Evolutionary conservation across 2,329 filamentous ascomycete species (phyloP), one percentile per base, ranked within the genome.

Genomic region (Pseudopyricularia javanii): DNA sequence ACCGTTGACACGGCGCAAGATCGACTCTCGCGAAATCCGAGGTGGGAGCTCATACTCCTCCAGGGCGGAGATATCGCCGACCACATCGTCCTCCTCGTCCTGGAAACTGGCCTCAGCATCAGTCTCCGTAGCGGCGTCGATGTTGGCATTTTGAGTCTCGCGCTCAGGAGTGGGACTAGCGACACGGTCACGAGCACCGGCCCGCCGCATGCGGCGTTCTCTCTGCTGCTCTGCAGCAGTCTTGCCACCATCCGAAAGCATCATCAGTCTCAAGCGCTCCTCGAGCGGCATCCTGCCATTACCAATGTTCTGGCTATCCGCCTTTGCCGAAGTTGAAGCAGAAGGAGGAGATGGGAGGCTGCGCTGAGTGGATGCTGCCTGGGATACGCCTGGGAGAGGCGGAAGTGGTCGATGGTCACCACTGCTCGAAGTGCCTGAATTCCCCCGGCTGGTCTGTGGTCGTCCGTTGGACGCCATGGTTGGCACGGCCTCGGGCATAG

Each of bases 21-120:
- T 97, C 0, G 91, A 95, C 65, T 97, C 93, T 35, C 91, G 82
- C 8, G 91, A 96, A 63, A 97, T 95, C 53, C 85, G 85, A 11
- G 86, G 77, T 17, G 83, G 88, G 14, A 85, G 70, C 58, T 85
- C 75, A 59, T 85, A 85, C 54, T 83, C 79, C 56, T 78, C 74
- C 54, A 83, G 66, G 11, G 75, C 69, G 52, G 78, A 76, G 59
- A 84, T 66, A 53, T 86, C 81, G 47, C 78, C 80, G 45, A 82
- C 63, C 2, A 75, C 74, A 53, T 83, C 78, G 20, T 83, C 80
- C 43, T 75, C 78, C 58, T 82, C 79, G 12, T 74, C 70, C 9
- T 64, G 64, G 26, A 73, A 69, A 22, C 40, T 45, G 22, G 40
- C 40, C 12, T 45, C 40, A 14, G 24, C 40, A 7, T 45, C 40